Evolutionary conservation across 1,139 yeast genomes (phyloP).

Genomic region (Pneumocystis wakefieldiae): DNA sequence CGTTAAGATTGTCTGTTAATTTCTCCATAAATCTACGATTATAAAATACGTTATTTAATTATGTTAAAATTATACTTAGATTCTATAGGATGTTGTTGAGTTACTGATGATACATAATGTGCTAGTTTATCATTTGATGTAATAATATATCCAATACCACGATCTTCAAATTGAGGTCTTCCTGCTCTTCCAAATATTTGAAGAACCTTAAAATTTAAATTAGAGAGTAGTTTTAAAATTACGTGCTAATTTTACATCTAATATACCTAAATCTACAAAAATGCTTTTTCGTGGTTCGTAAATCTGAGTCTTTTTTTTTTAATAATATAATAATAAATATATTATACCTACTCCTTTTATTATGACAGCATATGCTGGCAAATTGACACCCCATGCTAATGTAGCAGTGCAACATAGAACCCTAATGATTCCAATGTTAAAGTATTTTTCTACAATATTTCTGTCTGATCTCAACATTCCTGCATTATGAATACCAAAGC

Average conservation of each 20-base stretch:
- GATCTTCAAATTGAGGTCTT: conserved; percentile 87
- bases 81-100: conserved; percentile 95
- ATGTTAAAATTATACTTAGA: conserved; percentile 26
- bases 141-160: conserved; percentile 83
- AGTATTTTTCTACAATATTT: conserved; percentile 77
- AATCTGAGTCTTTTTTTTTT: conserved; percentile 45
- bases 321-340: not conserved
- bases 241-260: conserved; percentile 38
- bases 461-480: conserved; percentile 91
- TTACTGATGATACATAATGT: conserved; percentile 69
- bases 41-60: not conserved
- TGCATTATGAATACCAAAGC: conserved; percentile 94
- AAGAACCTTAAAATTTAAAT: conserved; percentile 30
- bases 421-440: conserved; percentile 68
- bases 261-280: conserved; percentile 77
- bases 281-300: conserved; percentile 95
- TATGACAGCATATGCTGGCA: conserved; percentile 96
- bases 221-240: not conserved
- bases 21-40: conserved; percentile 43
- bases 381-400: conserved; percentile 97
- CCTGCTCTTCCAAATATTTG: conserved; percentile 99
- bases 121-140: conserved; percentile 72
- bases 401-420: conserved; percentile 95
- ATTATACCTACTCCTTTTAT: conserved; percentile 45
- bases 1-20: conserved; percentile 81